Conservation (phyloP, 1,139 yeast species). For the Hyphopichia buzzinii region DNA sequence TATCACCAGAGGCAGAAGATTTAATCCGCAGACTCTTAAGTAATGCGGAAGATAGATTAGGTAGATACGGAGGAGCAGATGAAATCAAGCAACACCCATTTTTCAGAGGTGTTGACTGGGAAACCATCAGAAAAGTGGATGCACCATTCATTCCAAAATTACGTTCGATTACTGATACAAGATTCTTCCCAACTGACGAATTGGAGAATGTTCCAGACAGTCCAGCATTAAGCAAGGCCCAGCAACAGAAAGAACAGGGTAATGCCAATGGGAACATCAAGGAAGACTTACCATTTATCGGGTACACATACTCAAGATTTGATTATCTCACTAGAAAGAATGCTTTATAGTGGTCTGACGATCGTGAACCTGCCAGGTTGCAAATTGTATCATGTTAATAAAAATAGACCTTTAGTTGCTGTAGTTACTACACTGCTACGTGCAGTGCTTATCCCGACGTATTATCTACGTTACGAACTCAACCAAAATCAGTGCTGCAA, state of each 20-base stretch:
- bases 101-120: conserved; percentile 97
- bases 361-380: too few relatives aligned
- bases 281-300: conserved; percentile 93
- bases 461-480: too few relatives aligned
- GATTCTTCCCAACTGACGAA: conserved; percentile 98
- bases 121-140: conserved; percentile 82
- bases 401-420: too few relatives aligned
- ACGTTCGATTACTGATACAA: conserved; percentile 83
- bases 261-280: conserved; percentile 47
- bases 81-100: conserved; percentile 93
- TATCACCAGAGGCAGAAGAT: conserved; percentile 93
- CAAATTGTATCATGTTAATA: too few relatives aligned
- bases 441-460: too few relatives aligned
- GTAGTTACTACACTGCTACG: too few relatives aligned
- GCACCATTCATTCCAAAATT: conserved; percentile 81
- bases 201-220: conserved; percentile 92
- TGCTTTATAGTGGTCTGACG: too few relatives aligned
- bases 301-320: conserved; percentile 92
- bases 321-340: conserved; percentile 88
- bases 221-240: conserved; percentile 79
- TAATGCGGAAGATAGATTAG: conserved; percentile 80
- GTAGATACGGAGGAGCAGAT: conserved; percentile 89
- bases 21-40: conserved; percentile 80
- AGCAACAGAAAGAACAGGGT: conserved; percentile 51
- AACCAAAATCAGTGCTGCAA: too few relatives aligned